Conservation (phyloP, 371 early-diverging fungal species). For the Rhizopus stolonifer region DNA sequence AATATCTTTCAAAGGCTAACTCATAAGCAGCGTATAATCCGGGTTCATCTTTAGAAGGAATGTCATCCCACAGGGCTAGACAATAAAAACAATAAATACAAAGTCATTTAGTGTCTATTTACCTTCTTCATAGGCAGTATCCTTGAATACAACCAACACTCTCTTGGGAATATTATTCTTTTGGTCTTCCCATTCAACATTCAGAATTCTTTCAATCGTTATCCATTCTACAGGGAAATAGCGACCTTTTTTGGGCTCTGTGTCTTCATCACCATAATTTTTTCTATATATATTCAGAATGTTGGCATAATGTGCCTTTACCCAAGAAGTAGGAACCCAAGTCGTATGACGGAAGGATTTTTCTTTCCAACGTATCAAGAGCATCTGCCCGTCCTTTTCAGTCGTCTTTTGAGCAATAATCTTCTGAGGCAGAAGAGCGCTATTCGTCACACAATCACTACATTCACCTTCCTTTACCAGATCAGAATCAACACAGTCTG, state of each 20-base stretch:
- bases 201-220: constrained; percentile 48
- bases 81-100: no score
- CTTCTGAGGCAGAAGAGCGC: constrained; percentile 2
- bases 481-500: constrained; percentile 26
- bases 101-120: neutral
- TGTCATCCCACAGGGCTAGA: constrained; percentile 39
- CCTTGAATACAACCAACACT: constrained; percentile 47
- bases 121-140: constrained; percentile 53
- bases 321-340: constrained; percentile 61
- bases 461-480: constrained; percentile 39
- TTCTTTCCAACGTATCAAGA: constrained; percentile 56
- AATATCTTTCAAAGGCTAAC: constrained; percentile 35
- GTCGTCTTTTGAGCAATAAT: constrained; percentile 1
- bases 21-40: constrained; percentile 42
- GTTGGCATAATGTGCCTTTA: constrained; percentile 20
- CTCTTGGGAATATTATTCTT: constrained; percentile 24
- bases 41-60: constrained; percentile 23
- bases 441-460: constrained; percentile 35
- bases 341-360: constrained; percentile 52
- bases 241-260: constrained; percentile 21
- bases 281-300: constrained; percentile 30
- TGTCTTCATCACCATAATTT: constrained; percentile 13
- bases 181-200: constrained; percentile 39
- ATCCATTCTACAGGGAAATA: constrained; percentile 32
- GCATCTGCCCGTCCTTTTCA: constrained; percentile 5